Conservation (phyloP, 495 filamentous ascomycete genomes). For the Daldinia caldariorum region DNA sequence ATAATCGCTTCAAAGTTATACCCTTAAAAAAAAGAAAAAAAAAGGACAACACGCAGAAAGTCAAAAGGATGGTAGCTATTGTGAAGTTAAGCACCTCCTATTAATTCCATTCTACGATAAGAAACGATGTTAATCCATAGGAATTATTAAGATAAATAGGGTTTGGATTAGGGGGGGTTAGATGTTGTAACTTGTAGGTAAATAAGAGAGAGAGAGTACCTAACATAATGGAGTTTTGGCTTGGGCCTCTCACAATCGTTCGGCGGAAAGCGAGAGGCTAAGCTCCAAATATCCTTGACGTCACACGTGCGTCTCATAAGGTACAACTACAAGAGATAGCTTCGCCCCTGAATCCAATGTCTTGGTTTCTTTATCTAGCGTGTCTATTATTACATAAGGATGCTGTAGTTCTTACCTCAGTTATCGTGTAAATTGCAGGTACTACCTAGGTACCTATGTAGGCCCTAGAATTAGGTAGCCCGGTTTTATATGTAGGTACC, state of each 20-base stretch:
- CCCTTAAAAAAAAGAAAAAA: neutral
- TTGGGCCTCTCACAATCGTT: neutral
- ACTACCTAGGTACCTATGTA: no score
- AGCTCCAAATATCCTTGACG: constrained; percentile 34
- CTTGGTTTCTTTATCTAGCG: neutral
- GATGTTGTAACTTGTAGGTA: neutral
- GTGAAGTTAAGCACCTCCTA: neutral
- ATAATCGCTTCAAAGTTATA: constrained; percentile 55
- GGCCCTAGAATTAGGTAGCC: no score
- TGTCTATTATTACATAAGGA: constrained; percentile 6
- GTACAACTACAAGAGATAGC: neutral
- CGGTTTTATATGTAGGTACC: no score
- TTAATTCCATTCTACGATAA: constrained; percentile 29
- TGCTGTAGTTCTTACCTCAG: neutral
- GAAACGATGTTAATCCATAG: constrained; percentile 8
- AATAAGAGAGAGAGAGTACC: neutral
- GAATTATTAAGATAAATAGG: neutral
- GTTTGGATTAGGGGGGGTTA: constrained; percentile 3
- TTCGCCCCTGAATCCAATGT: constrained; percentile 12
- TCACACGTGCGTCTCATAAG: constrained; percentile 28
- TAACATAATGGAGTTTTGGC: neutral
- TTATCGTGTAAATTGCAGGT: neutral
- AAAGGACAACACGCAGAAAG: constrained; percentile 7
- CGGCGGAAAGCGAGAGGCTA: constrained; percentile 5
- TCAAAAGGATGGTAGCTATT: neutral